Evolutionary conservation across 2,329 filamentous ascomycete genomes (phyloP).

Genomic region (Stemphylium beticola): DNA sequence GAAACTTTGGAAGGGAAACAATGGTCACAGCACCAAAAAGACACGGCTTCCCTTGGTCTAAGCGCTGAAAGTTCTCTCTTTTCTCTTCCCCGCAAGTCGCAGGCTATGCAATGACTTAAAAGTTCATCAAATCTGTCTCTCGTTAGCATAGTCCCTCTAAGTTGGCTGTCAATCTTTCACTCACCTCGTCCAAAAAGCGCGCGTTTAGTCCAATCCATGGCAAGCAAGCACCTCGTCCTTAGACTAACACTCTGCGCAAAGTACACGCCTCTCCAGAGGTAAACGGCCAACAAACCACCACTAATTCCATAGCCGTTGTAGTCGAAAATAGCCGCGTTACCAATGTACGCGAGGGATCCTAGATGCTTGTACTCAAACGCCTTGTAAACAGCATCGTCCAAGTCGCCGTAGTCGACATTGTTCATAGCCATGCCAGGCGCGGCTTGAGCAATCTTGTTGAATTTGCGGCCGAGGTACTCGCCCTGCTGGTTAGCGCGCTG

Average conservation of each 20-base stretch:
- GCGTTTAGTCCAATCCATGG: slow-evolving; percentile 99
- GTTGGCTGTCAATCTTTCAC: slow-evolving; percentile 38
- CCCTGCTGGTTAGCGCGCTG: slow-evolving; percentile 97
- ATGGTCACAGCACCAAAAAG: too few relatives aligned
- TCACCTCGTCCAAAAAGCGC: slow-evolving; percentile 93
- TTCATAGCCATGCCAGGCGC: slow-evolving; percentile 78
- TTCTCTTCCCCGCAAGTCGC: too few relatives aligned
- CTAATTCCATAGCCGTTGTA: slow-evolving; percentile 77
- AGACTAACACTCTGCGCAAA: slow-evolving; percentile 97
- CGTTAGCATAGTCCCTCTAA: slow-evolving; percentile 1
- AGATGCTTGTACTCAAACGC: slow-evolving; percentile 94
- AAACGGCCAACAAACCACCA: slow-evolving; percentile 90
- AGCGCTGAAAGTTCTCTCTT: too few relatives aligned
- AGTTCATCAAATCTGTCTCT: slow-evolving; percentile 29
- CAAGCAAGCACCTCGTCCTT: slow-evolving; percentile 83
- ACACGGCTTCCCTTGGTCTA: too few relatives aligned
- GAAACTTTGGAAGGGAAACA: too few relatives aligned
- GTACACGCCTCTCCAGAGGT: slow-evolving; percentile 94
- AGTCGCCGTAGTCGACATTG: slow-evolving; percentile 82
- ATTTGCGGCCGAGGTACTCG: slow-evolving; percentile 87
- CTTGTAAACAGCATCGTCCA: slow-evolving; percentile 91
- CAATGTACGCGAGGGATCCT: slow-evolving; percentile 90
- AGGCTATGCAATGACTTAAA: slow-evolving; percentile 11
- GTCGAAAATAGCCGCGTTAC: slow-evolving; percentile 96
- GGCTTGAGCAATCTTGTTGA: slow-evolving; percentile 86